Evolutionary conservation across 192 early-diverging fungal species (phyloP).

Genomic region (Jimgerdemannia lactiflua): DNA sequence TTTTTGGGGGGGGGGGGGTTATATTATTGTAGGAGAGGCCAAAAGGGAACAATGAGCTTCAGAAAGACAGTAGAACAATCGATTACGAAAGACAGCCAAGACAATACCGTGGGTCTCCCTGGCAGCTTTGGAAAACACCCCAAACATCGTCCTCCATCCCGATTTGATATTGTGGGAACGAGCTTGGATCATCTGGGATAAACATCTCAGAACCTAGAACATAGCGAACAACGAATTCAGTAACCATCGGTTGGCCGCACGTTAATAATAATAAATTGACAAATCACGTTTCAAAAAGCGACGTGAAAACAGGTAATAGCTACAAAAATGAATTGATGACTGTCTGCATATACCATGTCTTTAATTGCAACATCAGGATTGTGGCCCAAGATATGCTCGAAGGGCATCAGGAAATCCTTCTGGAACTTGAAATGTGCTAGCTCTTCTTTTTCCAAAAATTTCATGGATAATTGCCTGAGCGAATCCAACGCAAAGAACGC

Average conservation of each 20-base stretch:
- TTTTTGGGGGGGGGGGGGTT: too few relatives aligned
- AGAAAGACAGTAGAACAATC: too few relatives aligned
- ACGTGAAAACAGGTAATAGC: slow-evolving; percentile 24
- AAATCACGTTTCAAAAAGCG: too few relatives aligned
- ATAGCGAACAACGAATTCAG: slow-evolving; percentile 16
- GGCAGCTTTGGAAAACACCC: slow-evolving; percentile 61
- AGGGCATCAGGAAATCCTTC: slow-evolving; percentile 91
- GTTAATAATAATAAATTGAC: too few relatives aligned
- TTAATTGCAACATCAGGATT: slow-evolving; percentile 71
- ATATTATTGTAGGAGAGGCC: too few relatives aligned
- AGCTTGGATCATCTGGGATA: slow-evolving; percentile 72
- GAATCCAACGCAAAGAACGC: slow-evolving; percentile 91
- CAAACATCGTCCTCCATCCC: slow-evolving; percentile 75
- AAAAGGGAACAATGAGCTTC: neutral
- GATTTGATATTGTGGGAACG: slow-evolving; percentile 74
- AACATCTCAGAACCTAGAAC: slow-evolving; percentile 60
- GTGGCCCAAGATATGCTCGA: slow-evolving; percentile 77
- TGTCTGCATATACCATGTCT: slow-evolving; percentile 63
- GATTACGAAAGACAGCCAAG: too few relatives aligned
- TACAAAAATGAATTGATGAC: slow-evolving; percentile 33
- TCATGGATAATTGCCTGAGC: slow-evolving; percentile 87
- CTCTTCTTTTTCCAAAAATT: slow-evolving; percentile 95
- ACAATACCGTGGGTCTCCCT: slow-evolving; percentile 44
- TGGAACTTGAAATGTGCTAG: slow-evolving; percentile 91
- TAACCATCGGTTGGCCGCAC: too few relatives aligned